Evolutionary conservation across 2,329 filamentous ascomycete species (phyloP).

Genomic region (Penicillium sp.): DNA sequence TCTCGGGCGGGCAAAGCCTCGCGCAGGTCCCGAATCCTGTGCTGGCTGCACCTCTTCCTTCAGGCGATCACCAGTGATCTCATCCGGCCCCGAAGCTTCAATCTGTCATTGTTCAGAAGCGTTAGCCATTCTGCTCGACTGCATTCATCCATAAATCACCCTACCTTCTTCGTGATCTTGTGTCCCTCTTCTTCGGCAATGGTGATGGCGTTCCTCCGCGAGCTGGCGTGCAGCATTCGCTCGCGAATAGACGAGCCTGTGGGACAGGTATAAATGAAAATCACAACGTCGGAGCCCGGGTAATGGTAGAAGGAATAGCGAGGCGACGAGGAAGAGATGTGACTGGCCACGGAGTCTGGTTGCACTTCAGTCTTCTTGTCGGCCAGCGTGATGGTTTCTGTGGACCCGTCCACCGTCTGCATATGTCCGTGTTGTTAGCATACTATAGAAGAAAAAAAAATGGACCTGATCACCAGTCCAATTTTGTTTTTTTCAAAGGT

Average conservation of each 20-base stretch:
- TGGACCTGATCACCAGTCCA: too few relatives aligned
- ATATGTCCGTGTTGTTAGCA: constrained; percentile 2
- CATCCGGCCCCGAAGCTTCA: constrained; percentile 55
- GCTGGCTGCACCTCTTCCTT: constrained; percentile 49
- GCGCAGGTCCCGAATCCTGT: constrained; percentile 43
- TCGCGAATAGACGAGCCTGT: constrained; percentile 57
- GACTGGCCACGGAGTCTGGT: constrained; percentile 39
- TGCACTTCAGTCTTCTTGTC: constrained; percentile 38
- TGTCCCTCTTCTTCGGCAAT: constrained; percentile 52
- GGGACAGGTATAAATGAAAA: constrained; percentile 62
- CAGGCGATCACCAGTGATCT: constrained; percentile 50
- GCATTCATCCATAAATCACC: constrained; percentile 1
- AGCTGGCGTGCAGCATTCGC: constrained; percentile 60
- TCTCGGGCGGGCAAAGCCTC: constrained; percentile 58
- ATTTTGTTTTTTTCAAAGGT: constrained; percentile 17
- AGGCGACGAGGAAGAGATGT: constrained; percentile 50
- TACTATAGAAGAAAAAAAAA: constrained; percentile 8
- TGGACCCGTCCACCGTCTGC: constrained; percentile 38
- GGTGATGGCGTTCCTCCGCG: constrained; percentile 48
- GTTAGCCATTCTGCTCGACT: constrained; percentile 12
- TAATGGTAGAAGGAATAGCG: constrained; percentile 58
- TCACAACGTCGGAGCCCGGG: constrained; percentile 41
- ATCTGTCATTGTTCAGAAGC: constrained; percentile 34
- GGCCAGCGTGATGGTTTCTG: constrained; percentile 53
- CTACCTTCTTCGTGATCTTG: constrained; percentile 52